These are phyloP conservation scores for Aspergillus ellipticus DNA, from an alignment of 495 filamentous ascomycete species.

Conservation along the genomic window DNA sequence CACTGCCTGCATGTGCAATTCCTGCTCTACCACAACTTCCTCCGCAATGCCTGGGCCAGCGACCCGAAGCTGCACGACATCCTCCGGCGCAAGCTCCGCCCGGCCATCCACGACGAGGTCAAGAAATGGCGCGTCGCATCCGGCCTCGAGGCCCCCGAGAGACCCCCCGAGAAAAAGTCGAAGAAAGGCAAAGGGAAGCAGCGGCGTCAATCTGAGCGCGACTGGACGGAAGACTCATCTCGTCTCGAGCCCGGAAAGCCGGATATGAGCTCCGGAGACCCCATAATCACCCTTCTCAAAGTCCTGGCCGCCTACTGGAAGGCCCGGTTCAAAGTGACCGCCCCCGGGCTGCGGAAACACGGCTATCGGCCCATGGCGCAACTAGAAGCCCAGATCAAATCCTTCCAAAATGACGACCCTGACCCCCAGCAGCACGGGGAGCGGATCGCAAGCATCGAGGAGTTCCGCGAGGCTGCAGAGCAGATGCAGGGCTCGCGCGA, in stretches of 20 bases:
- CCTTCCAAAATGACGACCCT: conserved; percentile 59
- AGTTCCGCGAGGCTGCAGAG: conserved; percentile 66
- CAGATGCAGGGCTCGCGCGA: conserved; percentile 80
- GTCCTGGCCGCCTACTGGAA: conserved; percentile 80
- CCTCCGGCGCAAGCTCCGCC: conserved; percentile 65
- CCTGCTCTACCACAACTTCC: conserved; percentile 80
- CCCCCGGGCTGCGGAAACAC: conserved; percentile 79
- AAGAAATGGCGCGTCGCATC: conserved; percentile 68
- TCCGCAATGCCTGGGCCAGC: conserved; percentile 84
- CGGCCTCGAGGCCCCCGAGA: conserved; percentile 52
- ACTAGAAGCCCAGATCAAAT: conserved; percentile 60
- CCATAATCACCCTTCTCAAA: conserved; percentile 74
- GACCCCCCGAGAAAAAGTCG: conserved; percentile 28
- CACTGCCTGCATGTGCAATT: conserved; percentile 89
- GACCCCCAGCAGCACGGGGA: conserved; percentile 70
- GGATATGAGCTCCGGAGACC: conserved; percentile 77
- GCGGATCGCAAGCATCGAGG: conserved; percentile 57
- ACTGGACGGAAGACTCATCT: conserved; percentile 71
- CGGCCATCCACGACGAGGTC: conserved; percentile 64
- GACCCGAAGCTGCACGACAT: conserved; percentile 75
- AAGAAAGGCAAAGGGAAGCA: conserved; percentile 46
- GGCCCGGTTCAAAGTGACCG: conserved; percentile 71
- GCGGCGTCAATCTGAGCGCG: conserved; percentile 48
- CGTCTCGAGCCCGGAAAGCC: conserved; percentile 64
- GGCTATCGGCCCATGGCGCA: conserved; percentile 74